Base-by-base conservation (phyloP, 768 basidiomycete genomes). In the Trametes cinnabarina region DNA sequence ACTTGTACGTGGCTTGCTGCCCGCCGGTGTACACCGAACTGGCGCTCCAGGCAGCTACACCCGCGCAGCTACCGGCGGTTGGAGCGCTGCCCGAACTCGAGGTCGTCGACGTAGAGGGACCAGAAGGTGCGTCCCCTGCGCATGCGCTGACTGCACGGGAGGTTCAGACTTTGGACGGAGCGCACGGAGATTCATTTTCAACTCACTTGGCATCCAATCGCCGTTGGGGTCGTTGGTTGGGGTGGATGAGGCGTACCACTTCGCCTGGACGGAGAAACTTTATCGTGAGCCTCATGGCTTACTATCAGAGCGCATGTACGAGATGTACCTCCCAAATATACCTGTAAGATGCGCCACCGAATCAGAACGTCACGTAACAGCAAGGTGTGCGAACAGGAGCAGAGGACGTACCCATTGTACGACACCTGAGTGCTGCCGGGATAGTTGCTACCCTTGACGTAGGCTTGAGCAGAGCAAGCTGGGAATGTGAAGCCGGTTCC, bases 401-500 rank as follows among this genome's bases (percentile, higher is more conserved):
- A 35, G 8, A 32, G 50, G n/a, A 68, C 78, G 54, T 67, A 85
- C 81, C 85, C 84, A 42, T 73, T 66, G 64, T 77, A 87, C 12
- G 84, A 78, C 14, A 83, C 86, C 60, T 76, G 66, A 2, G 77
- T 72, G 25, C 82, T 81, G 3, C 74, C 84, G 4, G 76, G 63
- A 68, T 88, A 87, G 54, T 66, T 73, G 8, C 68, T 75, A 17
- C 82, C 81, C 9, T 79, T 66, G 48, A 74, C 72, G 64, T 71
- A 88, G 0, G 82, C 77, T 17, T 82, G 74, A 10, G 85, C 82
- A 39, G 79, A 76, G 66, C 85, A 88, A 49, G 80, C 62, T 15
- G 85, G 84, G 70, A 77, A 87, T 3, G 80, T 82, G 69, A 88
- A 88, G 8, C 86, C 85, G 17, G 82, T 83, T n/a, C 85, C 84